Evolutionary conservation across 495 filamentous ascomycete genomes (phyloP).

Genomic region (Viridothelium virens): DNA sequence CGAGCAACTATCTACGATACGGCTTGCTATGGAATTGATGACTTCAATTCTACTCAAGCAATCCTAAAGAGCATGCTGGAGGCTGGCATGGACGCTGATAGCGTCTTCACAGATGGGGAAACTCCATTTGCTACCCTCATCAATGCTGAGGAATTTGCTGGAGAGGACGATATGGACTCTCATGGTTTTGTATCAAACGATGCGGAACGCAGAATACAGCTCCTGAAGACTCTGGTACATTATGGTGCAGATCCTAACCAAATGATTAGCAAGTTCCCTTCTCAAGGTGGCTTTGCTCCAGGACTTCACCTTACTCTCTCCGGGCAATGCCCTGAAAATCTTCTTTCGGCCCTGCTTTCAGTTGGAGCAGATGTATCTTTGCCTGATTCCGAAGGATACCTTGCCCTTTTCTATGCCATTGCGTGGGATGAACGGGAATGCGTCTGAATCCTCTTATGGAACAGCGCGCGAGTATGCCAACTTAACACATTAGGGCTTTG

Average conservation of each 20-base stretch:
- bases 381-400: background rate
- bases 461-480: constrained; percentile 1
- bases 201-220: constrained; percentile 6
- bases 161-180: background rate
- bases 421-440: constrained; percentile 2
- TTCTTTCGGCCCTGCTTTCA: constrained; percentile 2
- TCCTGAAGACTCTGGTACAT: background rate
- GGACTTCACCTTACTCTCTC: constrained; percentile 1
- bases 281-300: constrained; percentile 8
- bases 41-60: background rate
- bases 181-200: background rate
- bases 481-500: background rate
- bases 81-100: constrained; percentile 3
- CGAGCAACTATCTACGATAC: background rate
- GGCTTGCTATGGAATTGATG: background rate
- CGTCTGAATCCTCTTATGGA: constrained; percentile 8
- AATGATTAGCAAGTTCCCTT: background rate
- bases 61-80: background rate
- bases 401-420: constrained; percentile 7
- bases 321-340: background rate
- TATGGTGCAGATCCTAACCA: constrained; percentile 4
- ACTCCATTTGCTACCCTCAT: constrained; percentile 6
- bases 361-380: background rate
- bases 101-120: constrained; percentile 3
- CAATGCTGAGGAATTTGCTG: background rate